Evolutionary conservation across 768 basidiomycete genomes (phyloP).

Genomic region (Terana coerulea): DNA sequence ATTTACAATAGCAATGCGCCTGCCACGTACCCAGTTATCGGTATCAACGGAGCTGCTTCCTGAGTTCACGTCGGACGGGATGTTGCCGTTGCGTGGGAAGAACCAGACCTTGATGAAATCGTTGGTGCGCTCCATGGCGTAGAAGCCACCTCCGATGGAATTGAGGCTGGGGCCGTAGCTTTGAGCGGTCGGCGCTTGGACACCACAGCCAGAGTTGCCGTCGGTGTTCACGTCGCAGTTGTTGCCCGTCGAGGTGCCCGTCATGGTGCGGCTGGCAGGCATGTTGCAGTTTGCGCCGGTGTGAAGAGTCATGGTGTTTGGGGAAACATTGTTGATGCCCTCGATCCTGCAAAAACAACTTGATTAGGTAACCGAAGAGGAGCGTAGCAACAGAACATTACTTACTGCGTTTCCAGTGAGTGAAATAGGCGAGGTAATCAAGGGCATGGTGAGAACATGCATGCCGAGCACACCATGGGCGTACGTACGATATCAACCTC

Average conservation of each 20-base stretch:
- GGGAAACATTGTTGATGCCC: constrained; percentile 23
- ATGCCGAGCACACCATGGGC: neutral
- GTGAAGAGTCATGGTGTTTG: constrained; percentile 24
- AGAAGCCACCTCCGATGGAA: constrained; percentile 59
- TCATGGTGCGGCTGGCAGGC: constrained; percentile 20
- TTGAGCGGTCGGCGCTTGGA: constrained; percentile 32
- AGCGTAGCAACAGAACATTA: neutral
- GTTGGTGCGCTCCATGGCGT: constrained; percentile 55
- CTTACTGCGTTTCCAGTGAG: neutral
- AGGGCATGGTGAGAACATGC: neutral
- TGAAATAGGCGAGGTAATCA: neutral
- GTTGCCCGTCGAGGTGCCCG: constrained; percentile 29
- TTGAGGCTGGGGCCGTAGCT: constrained; percentile 62
- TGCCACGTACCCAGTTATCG: constrained; percentile 43
- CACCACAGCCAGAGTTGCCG: constrained; percentile 56
- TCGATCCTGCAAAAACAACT: constrained; percentile 20
- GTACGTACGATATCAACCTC: constrained; percentile 35
- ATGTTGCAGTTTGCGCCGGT: constrained; percentile 22
- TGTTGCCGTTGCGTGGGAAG: constrained; percentile 48
- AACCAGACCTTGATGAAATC: constrained; percentile 67
- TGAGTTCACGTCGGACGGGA: constrained; percentile 44
- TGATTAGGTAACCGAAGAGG: neutral
- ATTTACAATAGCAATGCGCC: neutral
- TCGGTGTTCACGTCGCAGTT: constrained; percentile 49
- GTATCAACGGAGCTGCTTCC: constrained; percentile 44